Conservation (phyloP, 192 early-diverging fungal genomes). For the Umbelopsis isabellina region DNA sequence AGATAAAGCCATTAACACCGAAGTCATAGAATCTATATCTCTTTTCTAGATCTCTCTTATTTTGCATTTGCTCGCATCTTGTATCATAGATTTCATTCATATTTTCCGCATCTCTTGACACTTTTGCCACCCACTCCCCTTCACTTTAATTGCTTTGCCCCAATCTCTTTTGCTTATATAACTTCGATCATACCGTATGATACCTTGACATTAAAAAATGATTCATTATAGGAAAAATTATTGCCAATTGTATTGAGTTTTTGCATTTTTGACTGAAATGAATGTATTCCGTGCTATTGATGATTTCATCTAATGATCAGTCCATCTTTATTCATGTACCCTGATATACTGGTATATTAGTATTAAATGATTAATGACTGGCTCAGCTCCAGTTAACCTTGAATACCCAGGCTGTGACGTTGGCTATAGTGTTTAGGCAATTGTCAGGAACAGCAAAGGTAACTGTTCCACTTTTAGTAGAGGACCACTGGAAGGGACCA, state of each 20-base stretch:
- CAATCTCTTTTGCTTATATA: background rate
- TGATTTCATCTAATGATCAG: background rate
- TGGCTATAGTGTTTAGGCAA: background rate
- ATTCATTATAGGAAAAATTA: background rate
- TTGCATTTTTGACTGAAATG: background rate
- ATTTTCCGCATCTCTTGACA: slow-evolving; percentile 5
- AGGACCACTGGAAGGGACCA: background rate
- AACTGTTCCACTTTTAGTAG: background rate
- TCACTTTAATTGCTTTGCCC: background rate
- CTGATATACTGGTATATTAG: background rate
- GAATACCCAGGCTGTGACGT: slow-evolving; percentile 11
- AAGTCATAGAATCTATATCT: background rate
- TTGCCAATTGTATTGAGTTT: background rate
- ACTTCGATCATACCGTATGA: slow-evolving; percentile 3
- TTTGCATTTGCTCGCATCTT: slow-evolving; percentile 23
- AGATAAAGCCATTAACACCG: background rate
- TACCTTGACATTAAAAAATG: slow-evolving; percentile 3
- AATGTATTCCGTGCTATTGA: background rate
- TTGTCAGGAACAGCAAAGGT: background rate
- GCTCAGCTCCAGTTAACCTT: background rate
- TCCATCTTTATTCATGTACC: background rate
- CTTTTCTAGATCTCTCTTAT: background rate
- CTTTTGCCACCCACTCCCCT: background rate
- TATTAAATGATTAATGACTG: too few species aligned
- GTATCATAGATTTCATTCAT: slow-evolving; percentile 22